Base-by-base conservation (phyloP, 1,284 basidiomycete species). In the Lentinus polychrous region DNA sequence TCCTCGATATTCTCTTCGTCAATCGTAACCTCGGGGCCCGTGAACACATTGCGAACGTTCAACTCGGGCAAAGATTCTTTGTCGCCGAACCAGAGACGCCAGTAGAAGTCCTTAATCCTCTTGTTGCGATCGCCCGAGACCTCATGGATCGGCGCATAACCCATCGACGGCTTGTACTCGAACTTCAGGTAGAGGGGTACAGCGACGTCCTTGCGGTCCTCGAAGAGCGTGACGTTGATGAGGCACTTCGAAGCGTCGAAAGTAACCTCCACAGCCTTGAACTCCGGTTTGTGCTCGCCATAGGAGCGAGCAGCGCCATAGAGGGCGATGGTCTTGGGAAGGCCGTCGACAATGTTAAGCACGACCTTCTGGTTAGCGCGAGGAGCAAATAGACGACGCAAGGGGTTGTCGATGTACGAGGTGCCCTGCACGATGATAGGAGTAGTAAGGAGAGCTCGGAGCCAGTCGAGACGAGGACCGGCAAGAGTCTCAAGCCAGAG, bases 91-190 rank as follows among this genome's bases (percentile, higher is more conserved):
- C 94, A 97, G 32, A 97, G 70, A 63, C 85, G 85, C 94, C 94
- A 98, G 75, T 97, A 95, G 65, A 94, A 94, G 58, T 86, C 79
- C 73, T 98, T 98, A 76, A 99, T 96, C 54, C 91, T 82, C 56
- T 76, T 76, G 73, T 95, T 98, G 60, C 95, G 87, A 55, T 81
- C 90, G 12, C 81, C 76, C 22, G 83, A 79, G 55, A 94, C 71
- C 66, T 99, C 95, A 64, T 97, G 94, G 59, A 99, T 94, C 27
- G 95, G 93, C 3, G 91, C 90, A 57, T 79, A 96, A 36, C 92
- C 91, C 71, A 86, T 84, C 17, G 88, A 83, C 12, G 94, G 93
- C 60, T 86, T 83, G 73, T 97, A 98, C 54, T 75, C 66, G 78
- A 94, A 98, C 57, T 83, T 75, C 59, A 99, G 81, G 45, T 71